These are phyloP conservation scores for Cladosporium sp. DNA, from an alignment of 2,329 filamentous ascomycete genomes.

Conservation along the genomic window DNA sequence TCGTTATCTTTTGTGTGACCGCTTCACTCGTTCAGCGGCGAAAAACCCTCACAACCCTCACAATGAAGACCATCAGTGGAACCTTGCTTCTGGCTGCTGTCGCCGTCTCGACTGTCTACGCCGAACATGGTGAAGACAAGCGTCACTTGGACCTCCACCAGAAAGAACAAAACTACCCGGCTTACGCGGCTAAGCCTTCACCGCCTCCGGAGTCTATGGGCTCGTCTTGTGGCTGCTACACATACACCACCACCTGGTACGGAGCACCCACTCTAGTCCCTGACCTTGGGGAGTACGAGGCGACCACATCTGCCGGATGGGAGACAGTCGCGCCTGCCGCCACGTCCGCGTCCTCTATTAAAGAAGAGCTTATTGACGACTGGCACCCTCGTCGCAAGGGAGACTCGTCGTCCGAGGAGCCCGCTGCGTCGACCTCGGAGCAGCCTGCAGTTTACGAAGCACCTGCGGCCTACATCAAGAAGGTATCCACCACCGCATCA, in stretches of 20 bases:
- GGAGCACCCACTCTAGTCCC: slow-evolving; percentile 50
- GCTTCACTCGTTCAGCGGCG: slow-evolving; percentile 16
- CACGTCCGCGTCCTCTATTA: slow-evolving; percentile 9
- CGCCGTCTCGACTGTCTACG: slow-evolving; percentile 10
- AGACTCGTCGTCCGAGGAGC: not conserved
- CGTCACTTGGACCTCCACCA: slow-evolving; percentile 13
- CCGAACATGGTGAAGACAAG: slow-evolving; percentile 8
- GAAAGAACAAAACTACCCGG: slow-evolving; percentile 7
- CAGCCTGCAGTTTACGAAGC: not conserved
- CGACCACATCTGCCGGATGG: slow-evolving; percentile 10
- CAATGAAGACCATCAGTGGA: slow-evolving; percentile 13
- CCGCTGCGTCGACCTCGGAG: not conserved
- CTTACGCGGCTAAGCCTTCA: slow-evolving; percentile 1
- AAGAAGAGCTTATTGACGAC: not conserved
- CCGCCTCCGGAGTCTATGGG: slow-evolving; percentile 12
- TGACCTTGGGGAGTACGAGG: slow-evolving; percentile 6
- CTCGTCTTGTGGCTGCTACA: slow-evolving; percentile 59
- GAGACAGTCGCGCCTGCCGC: slow-evolving; percentile 8
- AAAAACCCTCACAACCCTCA: not conserved
- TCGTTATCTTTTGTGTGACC: not conserved
- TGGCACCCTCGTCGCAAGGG: not conserved
- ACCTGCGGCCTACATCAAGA: not conserved
- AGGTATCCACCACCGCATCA: slow-evolving; percentile 2
- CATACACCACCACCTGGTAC: slow-evolving; percentile 65
- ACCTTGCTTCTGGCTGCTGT: slow-evolving; percentile 10